Evolutionary conservation across 2,329 filamentous ascomycete species (phyloP).

Genomic region (Pestalotiopsis sp.): DNA sequence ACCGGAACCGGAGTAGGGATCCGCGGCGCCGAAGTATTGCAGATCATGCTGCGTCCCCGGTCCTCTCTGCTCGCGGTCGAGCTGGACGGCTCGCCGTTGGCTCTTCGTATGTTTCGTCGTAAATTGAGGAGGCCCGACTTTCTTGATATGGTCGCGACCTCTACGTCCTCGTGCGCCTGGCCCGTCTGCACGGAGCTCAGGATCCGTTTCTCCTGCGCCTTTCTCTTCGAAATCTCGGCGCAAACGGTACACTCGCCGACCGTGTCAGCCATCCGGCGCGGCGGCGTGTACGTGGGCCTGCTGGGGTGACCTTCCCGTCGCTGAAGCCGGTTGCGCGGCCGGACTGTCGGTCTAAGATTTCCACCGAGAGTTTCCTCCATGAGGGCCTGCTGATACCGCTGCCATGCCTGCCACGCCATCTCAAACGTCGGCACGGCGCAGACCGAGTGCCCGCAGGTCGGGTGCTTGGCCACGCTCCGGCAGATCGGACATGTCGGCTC

Average conservation of each 20-base stretch:
- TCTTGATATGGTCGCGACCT: neutral
- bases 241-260: conserved; percentile 31
- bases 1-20: neutral
- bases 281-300: conserved; percentile 17
- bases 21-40: neutral
- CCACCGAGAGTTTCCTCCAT: neutral
- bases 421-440: conserved; percentile 19
- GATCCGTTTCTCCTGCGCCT: conserved; percentile 21
- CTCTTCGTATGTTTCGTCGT: neutral
- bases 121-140: neutral
- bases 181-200: neutral
- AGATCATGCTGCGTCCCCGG: neutral
- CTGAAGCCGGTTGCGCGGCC: conserved; percentile 24
- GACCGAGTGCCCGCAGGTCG: conserved; percentile 30
- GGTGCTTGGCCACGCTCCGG: conserved; percentile 34
- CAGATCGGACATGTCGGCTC: conserved; percentile 43
- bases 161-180: neutral
- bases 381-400: conserved; percentile 3
- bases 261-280: conserved; percentile 21
- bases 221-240: conserved; percentile 24
- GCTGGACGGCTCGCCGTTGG: neutral
- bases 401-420: conserved; percentile 10
- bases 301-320: conserved; percentile 23
- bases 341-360: neutral
- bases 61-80: neutral